These are phyloP conservation scores for Berkeleyomyces basicola DNA, from an alignment of 2,329 filamentous ascomycete species.

Conservation along the genomic window DNA sequence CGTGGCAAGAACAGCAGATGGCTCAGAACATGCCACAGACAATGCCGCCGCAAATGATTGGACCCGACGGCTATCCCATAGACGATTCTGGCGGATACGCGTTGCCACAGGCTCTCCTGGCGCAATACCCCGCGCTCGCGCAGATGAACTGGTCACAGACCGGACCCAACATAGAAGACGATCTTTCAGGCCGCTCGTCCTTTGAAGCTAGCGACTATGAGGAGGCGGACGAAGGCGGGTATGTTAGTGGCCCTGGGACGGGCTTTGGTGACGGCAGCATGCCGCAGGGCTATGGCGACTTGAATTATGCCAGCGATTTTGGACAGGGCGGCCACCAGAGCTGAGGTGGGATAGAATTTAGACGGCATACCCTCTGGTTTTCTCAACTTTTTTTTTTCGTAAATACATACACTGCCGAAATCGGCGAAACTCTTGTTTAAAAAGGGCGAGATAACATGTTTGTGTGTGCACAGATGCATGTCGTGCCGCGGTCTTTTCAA, in stretches of 20 bases:
- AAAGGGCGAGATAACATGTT: background rate
- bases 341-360: background rate
- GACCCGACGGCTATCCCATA: constrained; percentile 40
- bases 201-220: constrained; percentile 71
- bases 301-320: constrained; percentile 37
- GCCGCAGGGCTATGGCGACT: constrained; percentile 37
- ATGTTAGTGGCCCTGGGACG: constrained; percentile 45
- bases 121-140: constrained; percentile 86
- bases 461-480: background rate
- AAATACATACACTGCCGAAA: background rate
- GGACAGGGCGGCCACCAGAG: constrained; percentile 22
- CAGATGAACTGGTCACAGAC: constrained; percentile 61
- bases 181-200: constrained; percentile 61
- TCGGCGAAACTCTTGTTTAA: background rate
- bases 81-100: constrained; percentile 42
- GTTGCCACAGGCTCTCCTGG: constrained; percentile 73
- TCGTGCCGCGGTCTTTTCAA: background rate
- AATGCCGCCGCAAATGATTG: constrained; percentile 33
- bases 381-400: background rate
- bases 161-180: constrained; percentile 55
- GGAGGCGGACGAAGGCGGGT: constrained; percentile 54
- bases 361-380: background rate
- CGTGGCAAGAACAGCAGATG: constrained; percentile 56
- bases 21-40: constrained; percentile 38
- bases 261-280: constrained; percentile 41